phyloP scores from a whole-genome alignment of 805 yeast species.

The Saccharomyces paradoxus region DNA sequence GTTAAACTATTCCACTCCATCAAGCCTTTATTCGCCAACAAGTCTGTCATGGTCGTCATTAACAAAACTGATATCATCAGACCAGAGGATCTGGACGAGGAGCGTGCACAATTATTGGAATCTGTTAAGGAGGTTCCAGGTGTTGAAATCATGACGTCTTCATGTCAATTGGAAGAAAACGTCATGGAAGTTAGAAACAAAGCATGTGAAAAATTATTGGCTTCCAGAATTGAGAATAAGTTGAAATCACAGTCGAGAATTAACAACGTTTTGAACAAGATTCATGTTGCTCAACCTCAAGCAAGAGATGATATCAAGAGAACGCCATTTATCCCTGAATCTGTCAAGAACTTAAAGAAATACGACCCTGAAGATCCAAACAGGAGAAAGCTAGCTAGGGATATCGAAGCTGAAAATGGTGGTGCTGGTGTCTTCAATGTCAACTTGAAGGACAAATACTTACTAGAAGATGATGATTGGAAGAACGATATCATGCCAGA shows the following conservation, averaged over 20 bases:
- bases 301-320: conserved; percentile 81
- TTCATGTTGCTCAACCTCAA: conserved; percentile 87
- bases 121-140: conserved; percentile 60
- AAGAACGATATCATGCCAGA: conserved; percentile 97
- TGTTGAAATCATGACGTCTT: conserved; percentile 86
- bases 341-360: conserved; percentile 48
- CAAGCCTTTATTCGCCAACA: conserved; percentile 94
- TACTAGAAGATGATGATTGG: conserved; percentile 95
- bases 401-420: conserved; percentile 88
- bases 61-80: conserved; percentile 89
- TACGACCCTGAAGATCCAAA: conserved; percentile 76
- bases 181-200: conserved; percentile 92
- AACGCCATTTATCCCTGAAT: conserved; percentile 76
- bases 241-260: conserved; percentile 88
- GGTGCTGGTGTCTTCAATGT: conserved; percentile 98
- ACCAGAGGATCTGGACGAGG: conserved; percentile 74
- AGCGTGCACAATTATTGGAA: conserved; percentile 61
- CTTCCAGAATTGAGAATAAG: conserved; percentile 94
- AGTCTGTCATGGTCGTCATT: conserved; percentile 89
- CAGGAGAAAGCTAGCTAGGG: conserved; percentile 74
- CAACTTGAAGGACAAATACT: conserved; percentile 83
- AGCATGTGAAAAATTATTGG: conserved; percentile 93
- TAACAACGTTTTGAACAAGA: conserved; percentile 82
- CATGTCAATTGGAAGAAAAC: conserved; percentile 90
- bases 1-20: conserved; percentile 94